phyloP scores from a whole-genome alignment of 768 basidiomycete genomes.

The Erythrobasidium yunnanense region DNA sequence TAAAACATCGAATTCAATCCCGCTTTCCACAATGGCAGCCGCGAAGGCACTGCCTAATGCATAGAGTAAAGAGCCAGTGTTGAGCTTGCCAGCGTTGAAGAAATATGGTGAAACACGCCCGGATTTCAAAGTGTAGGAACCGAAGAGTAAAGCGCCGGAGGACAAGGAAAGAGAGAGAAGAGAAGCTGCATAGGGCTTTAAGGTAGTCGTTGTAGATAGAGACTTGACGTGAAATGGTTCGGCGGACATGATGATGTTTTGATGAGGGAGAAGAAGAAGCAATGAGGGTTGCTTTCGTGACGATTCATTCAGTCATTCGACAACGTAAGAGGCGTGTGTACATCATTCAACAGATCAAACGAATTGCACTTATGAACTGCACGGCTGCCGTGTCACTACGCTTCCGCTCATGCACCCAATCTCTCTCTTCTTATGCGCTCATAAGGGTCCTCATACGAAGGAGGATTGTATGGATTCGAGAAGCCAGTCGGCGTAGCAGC shows the following conservation, averaged over 20 bases:
- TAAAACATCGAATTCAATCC: conserved; percentile 49
- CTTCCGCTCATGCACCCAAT: too few species aligned
- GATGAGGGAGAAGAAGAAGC: too few species aligned
- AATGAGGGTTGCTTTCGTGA: too few species aligned
- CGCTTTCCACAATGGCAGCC: conserved; percentile 56
- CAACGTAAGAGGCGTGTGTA: too few species aligned
- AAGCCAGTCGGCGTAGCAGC: conserved; percentile 11
- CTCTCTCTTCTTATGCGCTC: conserved; percentile 21
- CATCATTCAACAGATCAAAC: too few species aligned
- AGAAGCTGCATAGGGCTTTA: conserved; percentile 25
- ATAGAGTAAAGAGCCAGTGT: conserved; percentile 67
- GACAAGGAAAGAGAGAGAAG: conserved; percentile 17
- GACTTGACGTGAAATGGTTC: conserved; percentile 16
- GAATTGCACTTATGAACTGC: too few species aligned
- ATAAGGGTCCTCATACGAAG: conserved; percentile 12
- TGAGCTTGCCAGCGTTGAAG: conserved; percentile 85
- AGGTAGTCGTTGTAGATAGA: background rate
- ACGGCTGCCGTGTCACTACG: too few species aligned
- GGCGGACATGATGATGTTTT: background rate
- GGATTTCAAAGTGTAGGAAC: conserved; percentile 84
- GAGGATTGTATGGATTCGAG: conserved; percentile 2
- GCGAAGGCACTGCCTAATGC: conserved; percentile 74
- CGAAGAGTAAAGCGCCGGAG: conserved; percentile 50
- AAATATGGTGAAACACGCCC: conserved; percentile 92
- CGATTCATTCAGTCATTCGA: too few species aligned